Evolutionary conservation across 148 eudicot species (phyloP), one percentile per base, ranked within the genome.

Genomic region (Rheum nobile): DNA sequence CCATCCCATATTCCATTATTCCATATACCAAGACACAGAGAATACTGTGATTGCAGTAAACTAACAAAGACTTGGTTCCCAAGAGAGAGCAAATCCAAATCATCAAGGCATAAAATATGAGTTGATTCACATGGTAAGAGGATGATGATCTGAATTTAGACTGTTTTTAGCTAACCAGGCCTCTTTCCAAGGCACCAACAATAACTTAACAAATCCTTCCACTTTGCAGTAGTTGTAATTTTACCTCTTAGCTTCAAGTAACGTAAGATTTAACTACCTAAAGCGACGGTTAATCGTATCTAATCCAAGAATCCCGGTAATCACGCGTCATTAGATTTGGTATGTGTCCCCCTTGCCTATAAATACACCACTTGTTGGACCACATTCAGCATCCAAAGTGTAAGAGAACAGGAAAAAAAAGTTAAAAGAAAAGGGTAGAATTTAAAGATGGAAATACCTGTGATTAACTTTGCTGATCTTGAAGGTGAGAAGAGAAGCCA

Each of bases 401-500:
- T 17, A 13, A 19, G 46, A 31, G 9, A 55, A 7, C 28, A 32
- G 16, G 46, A 19, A 6, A 8, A 75, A 19, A 11, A 16, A 43
- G 17, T 44, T 43, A 74, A 21, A 55, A 55, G 69, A 21, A 59
- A 29, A 73, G 26, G 14, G 19, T 29, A 48, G 42, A 22, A 28
- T 63, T 3, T 21, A 17, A 22, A 4, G 57, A 92, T 92, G 95
- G 92, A 81, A 72, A 79, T 92, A 31, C 97, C 97, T 75, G 83
- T 86, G 71, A 90, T 92, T 35, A 85, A 92, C 80, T 92, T 92
- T 77, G 78, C 75, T 52, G 77, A 86, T 81, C 87, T 92, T 77
- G 83, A 82, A 54, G 88, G 91, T 72, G 89, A 85, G 42, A 82
- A 85, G 80, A 85, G 88, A 78, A 74, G 83, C 71, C 82, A 85